Evolutionary conservation across 306 rosid genomes (phyloP).

Genomic region (Ochetophila trinervis): DNA sequence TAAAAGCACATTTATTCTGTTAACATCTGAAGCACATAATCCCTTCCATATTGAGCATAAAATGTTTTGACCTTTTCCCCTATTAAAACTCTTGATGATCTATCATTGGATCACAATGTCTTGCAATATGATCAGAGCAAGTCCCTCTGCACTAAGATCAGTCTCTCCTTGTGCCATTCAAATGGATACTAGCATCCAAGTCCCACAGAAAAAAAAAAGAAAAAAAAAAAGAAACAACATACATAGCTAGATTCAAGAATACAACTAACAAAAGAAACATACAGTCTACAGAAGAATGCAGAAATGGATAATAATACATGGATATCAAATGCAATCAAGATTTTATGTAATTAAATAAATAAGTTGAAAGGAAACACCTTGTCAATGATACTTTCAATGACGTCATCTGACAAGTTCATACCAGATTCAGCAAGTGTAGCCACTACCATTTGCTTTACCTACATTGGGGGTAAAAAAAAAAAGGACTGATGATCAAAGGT

Average conservation of each 20-base stretch:
- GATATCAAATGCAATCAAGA: conserved; percentile 8
- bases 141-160: too few relatives aligned
- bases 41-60: neutral
- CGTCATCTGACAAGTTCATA: conserved; percentile 71
- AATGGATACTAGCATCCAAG: neutral
- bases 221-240: neutral
- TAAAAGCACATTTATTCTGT: neutral
- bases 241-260: neutral
- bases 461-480: neutral
- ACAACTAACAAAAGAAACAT: neutral
- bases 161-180: neutral
- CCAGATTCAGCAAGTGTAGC: conserved; percentile 85
- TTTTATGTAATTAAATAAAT: conserved; percentile 12
- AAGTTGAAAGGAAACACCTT: conserved; percentile 49
- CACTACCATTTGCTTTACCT: conserved; percentile 87
- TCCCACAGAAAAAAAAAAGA: neutral
- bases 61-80: neutral
- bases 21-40: neutral
- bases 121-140: too few relatives aligned
- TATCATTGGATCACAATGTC: too few relatives aligned
- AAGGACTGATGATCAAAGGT: conserved; percentile 7
- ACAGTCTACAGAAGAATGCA: neutral
- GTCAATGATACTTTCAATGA: conserved; percentile 63
- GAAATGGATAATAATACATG: conserved; percentile 1
- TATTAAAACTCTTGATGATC: too few relatives aligned